Evolutionary conservation across 2,329 filamentous ascomycete genomes (phyloP).

Genomic region (Verticillium albo-atrum): DNA sequence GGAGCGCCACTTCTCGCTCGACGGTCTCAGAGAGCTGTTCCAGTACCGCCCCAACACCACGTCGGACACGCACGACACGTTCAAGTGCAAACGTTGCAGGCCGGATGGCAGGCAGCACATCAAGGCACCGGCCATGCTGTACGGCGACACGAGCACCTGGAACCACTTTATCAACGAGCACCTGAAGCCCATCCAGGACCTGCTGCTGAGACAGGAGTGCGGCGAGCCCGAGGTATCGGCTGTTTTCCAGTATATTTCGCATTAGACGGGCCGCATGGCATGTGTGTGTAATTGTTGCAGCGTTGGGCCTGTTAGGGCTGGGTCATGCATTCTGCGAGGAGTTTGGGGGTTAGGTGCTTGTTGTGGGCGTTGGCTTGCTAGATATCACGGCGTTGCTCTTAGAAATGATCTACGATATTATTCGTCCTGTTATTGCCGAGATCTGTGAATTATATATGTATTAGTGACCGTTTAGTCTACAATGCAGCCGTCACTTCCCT

Average conservation of each 20-base stretch:
- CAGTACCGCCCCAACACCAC: constrained; percentile 81
- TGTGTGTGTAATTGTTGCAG: background rate
- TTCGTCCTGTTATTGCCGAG: background rate
- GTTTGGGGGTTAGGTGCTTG: background rate
- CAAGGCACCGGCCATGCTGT: constrained; percentile 91
- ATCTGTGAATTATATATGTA: background rate
- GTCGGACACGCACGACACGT: constrained; percentile 96
- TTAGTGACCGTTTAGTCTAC: too few species aligned
- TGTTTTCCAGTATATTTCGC: constrained; percentile 98
- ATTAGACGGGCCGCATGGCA: constrained; percentile 35
- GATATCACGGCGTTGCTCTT: background rate
- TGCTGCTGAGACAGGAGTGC: constrained; percentile 82
- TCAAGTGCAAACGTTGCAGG: constrained; percentile 95
- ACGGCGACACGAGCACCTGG: constrained; percentile 98
- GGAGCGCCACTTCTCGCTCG: constrained; percentile 90
- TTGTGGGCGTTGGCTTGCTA: background rate
- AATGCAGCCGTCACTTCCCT: too few species aligned
- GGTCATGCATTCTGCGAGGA: background rate
- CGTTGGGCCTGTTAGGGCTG: background rate
- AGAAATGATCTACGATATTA: background rate
- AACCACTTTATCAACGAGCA: constrained; percentile 90
- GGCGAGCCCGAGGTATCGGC: constrained; percentile 78
- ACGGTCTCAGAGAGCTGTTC: constrained; percentile 88
- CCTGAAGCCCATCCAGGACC: constrained; percentile 80
- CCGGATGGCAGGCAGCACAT: constrained; percentile 81